Percentiles rank a stretch among this genome's conserved stretches.
Evolutionary conservation across 2,329 filamentous ascomycete species (phyloP).

Genomic region (Xylaria sp.): DNA sequence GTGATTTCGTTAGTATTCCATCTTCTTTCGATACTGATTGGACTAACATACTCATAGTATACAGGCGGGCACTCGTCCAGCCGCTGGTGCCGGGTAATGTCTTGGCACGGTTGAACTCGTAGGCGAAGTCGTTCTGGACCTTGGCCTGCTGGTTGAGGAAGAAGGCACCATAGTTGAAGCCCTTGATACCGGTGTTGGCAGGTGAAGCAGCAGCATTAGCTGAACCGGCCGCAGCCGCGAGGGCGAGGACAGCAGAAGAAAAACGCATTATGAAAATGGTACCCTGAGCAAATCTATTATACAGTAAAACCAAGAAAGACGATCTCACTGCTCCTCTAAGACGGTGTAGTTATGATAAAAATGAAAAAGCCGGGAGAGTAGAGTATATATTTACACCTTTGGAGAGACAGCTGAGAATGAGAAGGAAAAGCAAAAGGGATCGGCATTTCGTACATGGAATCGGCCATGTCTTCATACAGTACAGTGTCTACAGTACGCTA

Average conservation of each 20-base stretch:
- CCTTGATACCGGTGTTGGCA: constrained; percentile 43
- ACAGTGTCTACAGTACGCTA: constrained; percentile 11
- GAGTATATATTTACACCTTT: neutral
- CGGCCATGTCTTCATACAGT: constrained; percentile 21
- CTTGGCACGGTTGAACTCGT: constrained; percentile 50
- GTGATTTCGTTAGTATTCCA: constrained; percentile 28
- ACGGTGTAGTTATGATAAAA: constrained; percentile 7
- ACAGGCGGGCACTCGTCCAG: constrained; percentile 49
- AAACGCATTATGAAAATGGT: constrained; percentile 47
- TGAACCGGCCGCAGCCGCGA: constrained; percentile 44
- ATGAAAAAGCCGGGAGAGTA: constrained; percentile 5
- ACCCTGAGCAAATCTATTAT: neutral
- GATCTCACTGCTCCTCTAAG: neutral
- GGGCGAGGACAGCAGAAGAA: constrained; percentile 42
- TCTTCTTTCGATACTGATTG: neutral
- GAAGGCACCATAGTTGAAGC: constrained; percentile 52
- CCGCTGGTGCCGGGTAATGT: constrained; percentile 47
- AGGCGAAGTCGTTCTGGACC: constrained; percentile 48
- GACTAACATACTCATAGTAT: constrained; percentile 48
- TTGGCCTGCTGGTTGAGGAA: constrained; percentile 50
- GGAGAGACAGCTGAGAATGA: constrained; percentile 3
- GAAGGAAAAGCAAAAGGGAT: constrained; percentile 19
- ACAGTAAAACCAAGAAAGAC: constrained; percentile 9
- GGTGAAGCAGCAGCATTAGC: constrained; percentile 32
- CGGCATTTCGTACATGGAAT: constrained; percentile 30